Evolutionary conservation across 805 yeast species (phyloP).

Genomic region (Suhomyces pyralidae): DNA sequence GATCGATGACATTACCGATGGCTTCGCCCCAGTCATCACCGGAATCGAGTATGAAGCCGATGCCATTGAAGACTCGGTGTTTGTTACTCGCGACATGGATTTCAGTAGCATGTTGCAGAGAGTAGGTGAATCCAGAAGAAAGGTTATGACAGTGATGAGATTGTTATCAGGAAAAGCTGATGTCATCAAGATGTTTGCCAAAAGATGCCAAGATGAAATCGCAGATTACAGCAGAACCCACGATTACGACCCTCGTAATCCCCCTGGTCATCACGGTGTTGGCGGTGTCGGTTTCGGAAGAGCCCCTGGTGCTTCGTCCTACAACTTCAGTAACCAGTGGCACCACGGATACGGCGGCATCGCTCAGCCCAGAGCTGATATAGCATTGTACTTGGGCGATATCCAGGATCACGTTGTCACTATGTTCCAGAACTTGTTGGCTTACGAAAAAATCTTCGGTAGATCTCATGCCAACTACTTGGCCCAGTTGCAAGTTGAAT

Average conservation of each 20-base stretch:
- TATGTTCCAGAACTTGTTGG: constrained; percentile 28
- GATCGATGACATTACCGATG: constrained; percentile 31
- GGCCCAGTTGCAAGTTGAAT: constrained; percentile 30
- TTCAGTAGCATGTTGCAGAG: constrained; percentile 23
- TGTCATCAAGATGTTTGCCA: constrained; percentile 29
- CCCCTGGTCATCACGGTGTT: constrained; percentile 12
- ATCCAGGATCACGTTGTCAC: constrained; percentile 32
- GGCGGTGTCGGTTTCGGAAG: constrained; percentile 36
- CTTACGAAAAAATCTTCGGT: constrained; percentile 27
- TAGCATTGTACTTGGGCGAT: constrained; percentile 28
- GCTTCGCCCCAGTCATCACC: constrained; percentile 28
- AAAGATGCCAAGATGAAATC: constrained; percentile 27
- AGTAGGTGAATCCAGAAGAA: constrained; percentile 26
- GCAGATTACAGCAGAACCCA: constrained; percentile 3
- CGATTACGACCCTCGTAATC: constrained; percentile 5
- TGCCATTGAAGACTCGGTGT: constrained; percentile 27
- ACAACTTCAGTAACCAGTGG: constrained; percentile 5
- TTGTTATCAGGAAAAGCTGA: constrained; percentile 29
- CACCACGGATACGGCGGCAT: constrained; percentile 9
- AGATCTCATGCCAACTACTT: constrained; percentile 28
- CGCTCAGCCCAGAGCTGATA: constrained; percentile 29
- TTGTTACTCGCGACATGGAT: constrained; percentile 20
- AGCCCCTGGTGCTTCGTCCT: constrained; percentile 28
- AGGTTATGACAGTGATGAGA: constrained; percentile 30
- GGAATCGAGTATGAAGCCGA: constrained; percentile 29